These are phyloP conservation scores for Puccinia triticina DNA, from an alignment of 1,284 basidiomycete genomes.

Conservation along the genomic window DNA sequence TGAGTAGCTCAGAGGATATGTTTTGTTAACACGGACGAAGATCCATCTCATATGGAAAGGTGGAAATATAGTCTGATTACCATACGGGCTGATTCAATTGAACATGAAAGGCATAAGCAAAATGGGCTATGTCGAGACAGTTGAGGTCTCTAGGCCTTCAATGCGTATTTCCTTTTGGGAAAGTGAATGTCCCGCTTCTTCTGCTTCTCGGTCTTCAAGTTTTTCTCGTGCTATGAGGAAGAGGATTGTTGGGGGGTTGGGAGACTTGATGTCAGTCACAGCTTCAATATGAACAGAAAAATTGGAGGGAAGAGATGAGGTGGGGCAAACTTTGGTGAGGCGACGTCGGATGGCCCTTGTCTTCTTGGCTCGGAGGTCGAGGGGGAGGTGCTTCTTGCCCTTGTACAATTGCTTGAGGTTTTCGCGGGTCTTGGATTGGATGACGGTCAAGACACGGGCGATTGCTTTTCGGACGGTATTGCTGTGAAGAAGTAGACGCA, in stretches of 20 bases:
- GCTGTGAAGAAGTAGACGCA: slow-evolving; percentile 64
- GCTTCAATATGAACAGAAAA: background rate
- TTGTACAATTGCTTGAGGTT: slow-evolving; percentile 98
- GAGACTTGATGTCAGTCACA: slow-evolving; percentile 53
- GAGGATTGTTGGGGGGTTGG: background rate
- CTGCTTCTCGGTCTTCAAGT: slow-evolving; percentile 83
- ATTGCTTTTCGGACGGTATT: slow-evolving; percentile 97
- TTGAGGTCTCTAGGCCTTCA: slow-evolving; percentile 67
- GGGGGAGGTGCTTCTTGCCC: slow-evolving; percentile 92
- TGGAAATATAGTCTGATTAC: background rate
- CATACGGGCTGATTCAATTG: background rate
- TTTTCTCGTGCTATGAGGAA: slow-evolving; percentile 72
- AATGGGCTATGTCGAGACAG: background rate
- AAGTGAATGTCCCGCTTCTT: slow-evolving; percentile 93
- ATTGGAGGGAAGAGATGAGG: background rate
- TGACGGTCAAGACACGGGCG: slow-evolving; percentile 96
- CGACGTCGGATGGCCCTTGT: slow-evolving; percentile 97
- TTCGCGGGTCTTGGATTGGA: slow-evolving; percentile 96
- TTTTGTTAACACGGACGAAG: no score
- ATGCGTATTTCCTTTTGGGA: slow-evolving; percentile 69
- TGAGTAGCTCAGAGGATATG: no score
- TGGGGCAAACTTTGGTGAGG: slow-evolving; percentile 75
- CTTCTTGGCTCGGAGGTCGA: slow-evolving; percentile 97
- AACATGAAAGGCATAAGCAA: background rate
- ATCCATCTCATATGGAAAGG: no score